Evolutionary conservation across 768 basidiomycete species (phyloP).

Genomic region (Termitomyces sp.): DNA sequence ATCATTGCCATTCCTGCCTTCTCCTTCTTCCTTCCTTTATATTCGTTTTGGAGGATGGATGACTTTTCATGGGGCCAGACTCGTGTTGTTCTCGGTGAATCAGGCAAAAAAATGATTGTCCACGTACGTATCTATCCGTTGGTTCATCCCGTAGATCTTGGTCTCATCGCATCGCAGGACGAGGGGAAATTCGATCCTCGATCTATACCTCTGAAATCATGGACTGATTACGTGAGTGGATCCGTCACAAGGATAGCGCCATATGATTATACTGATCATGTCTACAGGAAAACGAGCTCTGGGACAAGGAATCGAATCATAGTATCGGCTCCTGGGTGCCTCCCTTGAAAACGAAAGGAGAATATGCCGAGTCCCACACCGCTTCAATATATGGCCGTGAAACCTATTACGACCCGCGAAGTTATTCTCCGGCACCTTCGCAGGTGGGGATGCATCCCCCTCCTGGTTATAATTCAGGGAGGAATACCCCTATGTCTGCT

Average conservation of each 20-base stretch:
- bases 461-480: constrained; percentile 72
- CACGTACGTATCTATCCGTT: constrained; percentile 57
- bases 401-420: constrained; percentile 76
- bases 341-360: constrained; percentile 63
- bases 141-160: background rate
- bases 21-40: constrained; percentile 88
- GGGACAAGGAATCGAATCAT: constrained; percentile 97
- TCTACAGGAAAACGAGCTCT: constrained; percentile 84
- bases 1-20: constrained; percentile 91
- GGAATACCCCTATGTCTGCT: constrained; percentile 62
- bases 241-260: background rate
- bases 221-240: constrained; percentile 83
- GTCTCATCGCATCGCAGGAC: constrained; percentile 47
- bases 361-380: constrained; percentile 72
- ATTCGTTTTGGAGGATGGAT: constrained; percentile 98
- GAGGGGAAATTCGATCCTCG: constrained; percentile 97
- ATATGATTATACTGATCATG: background rate
- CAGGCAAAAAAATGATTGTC: constrained; percentile 92
- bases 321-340: constrained; percentile 93
- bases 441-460: constrained; percentile 57
- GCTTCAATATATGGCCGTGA: constrained; percentile 85
- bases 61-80: constrained; percentile 97
- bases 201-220: constrained; percentile 90
- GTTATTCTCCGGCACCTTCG: constrained; percentile 71
- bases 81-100: constrained; percentile 88